Percentiles rank a stretch among this genome's conserved stretches.
phyloP scores from a whole-genome alignment of 2,329 filamentous ascomycete genomes.

The Ophiostoma novo-ulmi region DNA sequence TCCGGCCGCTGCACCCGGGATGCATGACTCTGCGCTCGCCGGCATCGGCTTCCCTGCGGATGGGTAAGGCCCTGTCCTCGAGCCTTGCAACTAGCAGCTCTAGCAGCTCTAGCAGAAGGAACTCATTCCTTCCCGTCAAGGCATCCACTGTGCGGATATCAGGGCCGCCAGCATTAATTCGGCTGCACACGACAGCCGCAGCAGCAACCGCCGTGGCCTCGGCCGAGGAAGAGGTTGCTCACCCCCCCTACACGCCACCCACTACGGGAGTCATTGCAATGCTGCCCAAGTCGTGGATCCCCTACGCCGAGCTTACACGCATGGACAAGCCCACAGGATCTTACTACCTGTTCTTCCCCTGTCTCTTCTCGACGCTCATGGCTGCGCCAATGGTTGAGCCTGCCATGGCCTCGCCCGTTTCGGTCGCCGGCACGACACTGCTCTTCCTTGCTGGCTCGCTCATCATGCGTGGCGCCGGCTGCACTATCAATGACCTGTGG shows the following conservation, averaged over 20 bases:
- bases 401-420: constrained; percentile 49
- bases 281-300: constrained; percentile 65
- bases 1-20: constrained; percentile 17
- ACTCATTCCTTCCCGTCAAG: constrained; percentile 5
- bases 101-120: background rate
- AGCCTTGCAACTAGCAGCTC: constrained; percentile 11
- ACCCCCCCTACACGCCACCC: constrained; percentile 56
- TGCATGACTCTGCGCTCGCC: constrained; percentile 1
- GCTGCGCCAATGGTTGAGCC: constrained; percentile 65
- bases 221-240: constrained; percentile 25
- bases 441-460: constrained; percentile 73
- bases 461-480: constrained; percentile 82
- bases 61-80: background rate
- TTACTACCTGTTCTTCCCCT: constrained; percentile 81
- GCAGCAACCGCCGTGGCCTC: constrained; percentile 19
- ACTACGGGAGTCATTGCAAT: constrained; percentile 64
- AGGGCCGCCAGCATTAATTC: constrained; percentile 8
- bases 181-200: constrained; percentile 18
- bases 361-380: constrained; percentile 76
- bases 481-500: constrained; percentile 87
- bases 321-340: constrained; percentile 77
- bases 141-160: constrained; percentile 10
- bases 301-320: constrained; percentile 76
- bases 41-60: background rate
- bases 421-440: constrained; percentile 58